Conservation (phyloP, 805 yeast genomes). For the Suhomyces sp. region DNA sequence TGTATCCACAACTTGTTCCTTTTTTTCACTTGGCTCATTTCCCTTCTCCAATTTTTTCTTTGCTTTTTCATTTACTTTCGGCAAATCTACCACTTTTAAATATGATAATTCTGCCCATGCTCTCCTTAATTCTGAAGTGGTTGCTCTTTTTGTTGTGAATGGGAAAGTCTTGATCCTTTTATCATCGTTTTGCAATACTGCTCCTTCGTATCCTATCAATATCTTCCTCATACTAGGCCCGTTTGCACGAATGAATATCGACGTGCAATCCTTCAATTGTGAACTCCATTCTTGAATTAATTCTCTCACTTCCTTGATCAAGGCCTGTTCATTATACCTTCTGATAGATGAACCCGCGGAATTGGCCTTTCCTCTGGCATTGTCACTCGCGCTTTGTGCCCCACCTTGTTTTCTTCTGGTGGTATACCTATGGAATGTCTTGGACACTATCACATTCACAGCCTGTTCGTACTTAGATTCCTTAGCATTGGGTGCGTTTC, state of each 20-base stretch:
- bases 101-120: constrained; percentile 82
- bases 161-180: constrained; percentile 70
- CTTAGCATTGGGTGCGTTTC: constrained; percentile 49
- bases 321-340: constrained; percentile 84
- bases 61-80: constrained; percentile 40
- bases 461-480: constrained; percentile 57
- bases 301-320: constrained; percentile 74
- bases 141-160: constrained; percentile 87
- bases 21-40: too few relatives aligned
- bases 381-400: constrained; percentile 88
- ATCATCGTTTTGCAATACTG: constrained; percentile 54
- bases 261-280: constrained; percentile 58
- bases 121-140: constrained; percentile 71
- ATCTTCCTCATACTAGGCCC: constrained; percentile 67
- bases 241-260: constrained; percentile 77
- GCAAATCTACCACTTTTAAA: constrained; percentile 53
- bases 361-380: constrained; percentile 90
- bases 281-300: constrained; percentile 65
- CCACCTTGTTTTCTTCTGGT: constrained; percentile 98
- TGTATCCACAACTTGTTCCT: constrained; percentile 13
- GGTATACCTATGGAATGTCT: constrained; percentile 91
- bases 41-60: constrained; percentile 15
- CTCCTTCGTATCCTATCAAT: constrained; percentile 65
- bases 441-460: constrained; percentile 67
- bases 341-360: constrained; percentile 93